A percentile compares a stretch with the other conserved stretches of the same genome.
phyloP scores from a whole-genome alignment of 345 rosid genomes.

The Iberis pinnata region DNA sequence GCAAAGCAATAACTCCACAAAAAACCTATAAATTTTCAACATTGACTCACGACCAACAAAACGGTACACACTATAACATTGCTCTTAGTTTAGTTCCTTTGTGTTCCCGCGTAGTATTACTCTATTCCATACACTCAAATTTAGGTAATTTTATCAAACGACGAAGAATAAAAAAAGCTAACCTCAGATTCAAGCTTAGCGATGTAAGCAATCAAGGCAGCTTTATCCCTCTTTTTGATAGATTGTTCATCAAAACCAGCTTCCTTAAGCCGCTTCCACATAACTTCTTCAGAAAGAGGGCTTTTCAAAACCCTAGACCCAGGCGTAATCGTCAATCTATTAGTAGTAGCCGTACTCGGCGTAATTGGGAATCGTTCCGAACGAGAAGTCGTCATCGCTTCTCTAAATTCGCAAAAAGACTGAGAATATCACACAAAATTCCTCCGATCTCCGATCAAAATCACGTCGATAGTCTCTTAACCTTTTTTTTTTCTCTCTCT shows the following conservation, averaged over 20 bases:
- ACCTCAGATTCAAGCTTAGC: slow-evolving; percentile 93
- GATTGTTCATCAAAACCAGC: slow-evolving; percentile 88
- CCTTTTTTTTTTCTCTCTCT: slow-evolving; percentile 6
- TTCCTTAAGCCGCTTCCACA: slow-evolving; percentile 79
- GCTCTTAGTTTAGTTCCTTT: too few relatives aligned
- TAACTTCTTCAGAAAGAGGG: slow-evolving; percentile 47
- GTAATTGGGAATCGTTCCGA: slow-evolving; percentile 39
- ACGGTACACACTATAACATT: slow-evolving; percentile 5
- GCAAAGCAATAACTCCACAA: slow-evolving; percentile 17
- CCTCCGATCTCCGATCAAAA: slow-evolving; percentile 24
- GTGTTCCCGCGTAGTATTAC: background rate
- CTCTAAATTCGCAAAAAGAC: slow-evolving; percentile 11
- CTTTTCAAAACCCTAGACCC: slow-evolving; percentile 62
- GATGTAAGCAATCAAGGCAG: slow-evolving; percentile 77
- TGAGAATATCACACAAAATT: background rate
- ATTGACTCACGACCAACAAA: background rate
- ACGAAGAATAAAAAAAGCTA: slow-evolving; percentile 1
- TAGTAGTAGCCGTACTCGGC: slow-evolving; percentile 30
- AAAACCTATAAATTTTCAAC: background rate
- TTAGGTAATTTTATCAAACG: background rate
- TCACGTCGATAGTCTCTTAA: slow-evolving; percentile 1
- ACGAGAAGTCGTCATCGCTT: slow-evolving; percentile 57
- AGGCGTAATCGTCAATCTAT: slow-evolving; percentile 40
- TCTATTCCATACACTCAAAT: background rate
- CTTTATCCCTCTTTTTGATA: slow-evolving; percentile 74